Evolutionary conservation across 2,329 filamentous ascomycete genomes (phyloP), one percentile per base, ranked within the genome.

Genomic region (Phaeoacremonium minimum): DNA sequence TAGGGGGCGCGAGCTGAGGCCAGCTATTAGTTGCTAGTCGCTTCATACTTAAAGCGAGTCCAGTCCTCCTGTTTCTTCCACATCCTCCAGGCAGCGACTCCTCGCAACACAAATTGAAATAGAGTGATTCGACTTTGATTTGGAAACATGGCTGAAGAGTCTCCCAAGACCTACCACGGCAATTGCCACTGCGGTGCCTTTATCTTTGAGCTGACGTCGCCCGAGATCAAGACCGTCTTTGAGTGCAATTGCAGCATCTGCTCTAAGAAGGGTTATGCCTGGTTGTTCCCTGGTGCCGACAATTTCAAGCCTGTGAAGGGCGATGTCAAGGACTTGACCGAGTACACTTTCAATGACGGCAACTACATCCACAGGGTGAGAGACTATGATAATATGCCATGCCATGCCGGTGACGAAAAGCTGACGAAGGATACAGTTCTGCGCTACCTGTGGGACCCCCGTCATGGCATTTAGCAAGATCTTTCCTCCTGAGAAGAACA

Each of bases 241-340:
- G 66, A 75, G 49, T 84, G 83, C 60, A 80, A 82, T 56, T 87
- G 84, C 61, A 84, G 78, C 58, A 75, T 83, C 45, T 83, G 83
- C 53, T 48, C 45, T 47, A 73, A 65, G 46, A 73, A 71, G 50
- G 67, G 57, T 13, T 66, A 67, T 30, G 50, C 70, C 26, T 70
- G 57, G 51, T 31, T 58, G 15, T 51, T 61, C 20, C 47, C 50
- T 4, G 43, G 46, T 1, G 48, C 44, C 4, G 49, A 55, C 22
- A 41, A 53, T 29, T 55, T 75, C 37, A 62, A 48, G n/a, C 50
- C 75, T 36, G 55, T 74, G 49, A 71, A 71, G 49, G 74, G 73
- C 20, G 52, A 49, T 42, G 45, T 56, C 20, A 60, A 56, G 3
- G 53, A 50, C 4, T 50, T 78, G 38, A 57, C 57, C 7, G 47